A percentile compares a stretch with the other conserved stretches of the same genome.
These are phyloP conservation scores for Penicillium sp. DNA, from an alignment of 2,329 filamentous ascomycete genomes.

Conservation along the genomic window DNA sequence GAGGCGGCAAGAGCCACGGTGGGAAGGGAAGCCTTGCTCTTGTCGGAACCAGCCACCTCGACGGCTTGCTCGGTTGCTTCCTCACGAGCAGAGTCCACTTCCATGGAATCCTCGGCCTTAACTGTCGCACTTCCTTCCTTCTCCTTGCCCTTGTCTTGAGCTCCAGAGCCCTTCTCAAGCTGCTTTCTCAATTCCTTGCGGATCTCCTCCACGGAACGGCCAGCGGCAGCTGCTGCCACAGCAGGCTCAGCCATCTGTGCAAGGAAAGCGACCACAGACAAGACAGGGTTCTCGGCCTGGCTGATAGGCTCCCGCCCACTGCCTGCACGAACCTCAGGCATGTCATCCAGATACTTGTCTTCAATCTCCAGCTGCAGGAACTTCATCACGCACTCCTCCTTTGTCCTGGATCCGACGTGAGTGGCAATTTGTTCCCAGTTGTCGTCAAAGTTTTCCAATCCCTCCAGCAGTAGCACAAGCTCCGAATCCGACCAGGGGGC, in stretches of 20 bases:
- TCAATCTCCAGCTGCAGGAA: constrained; percentile 96
- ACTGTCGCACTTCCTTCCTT: too few species aligned
- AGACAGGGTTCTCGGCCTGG: constrained; percentile 87
- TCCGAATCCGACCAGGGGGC: constrained; percentile 87
- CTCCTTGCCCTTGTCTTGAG: constrained; percentile 42
- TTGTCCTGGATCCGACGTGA: constrained; percentile 78
- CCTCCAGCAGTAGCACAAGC: constrained; percentile 76
- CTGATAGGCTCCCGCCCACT: constrained; percentile 79
- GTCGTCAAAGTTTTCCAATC: constrained; percentile 83
- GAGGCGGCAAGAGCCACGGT: constrained; percentile 78
- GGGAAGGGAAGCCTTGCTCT: constrained; percentile 47
- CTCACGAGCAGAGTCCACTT: constrained; percentile 41
- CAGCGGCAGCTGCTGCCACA: constrained; percentile 81
- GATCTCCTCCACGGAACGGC: constrained; percentile 77
- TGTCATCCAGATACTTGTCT: constrained; percentile 85
- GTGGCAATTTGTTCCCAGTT: constrained; percentile 91
- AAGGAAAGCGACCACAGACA: constrained; percentile 91
- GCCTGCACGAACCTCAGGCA: constrained; percentile 59
- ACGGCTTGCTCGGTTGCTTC: too few species aligned
- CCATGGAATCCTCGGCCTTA: constrained; percentile 53
- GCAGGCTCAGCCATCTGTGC: constrained; percentile 82
- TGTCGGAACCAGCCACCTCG: constrained; percentile 22
- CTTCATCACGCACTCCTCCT: constrained; percentile 95
- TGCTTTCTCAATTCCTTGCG: constrained; percentile 69
- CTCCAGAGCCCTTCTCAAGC: constrained; percentile 61